Base-by-base conservation (phyloP, 805 yeast species). In the Sungouiozyma intestinalis region DNA sequence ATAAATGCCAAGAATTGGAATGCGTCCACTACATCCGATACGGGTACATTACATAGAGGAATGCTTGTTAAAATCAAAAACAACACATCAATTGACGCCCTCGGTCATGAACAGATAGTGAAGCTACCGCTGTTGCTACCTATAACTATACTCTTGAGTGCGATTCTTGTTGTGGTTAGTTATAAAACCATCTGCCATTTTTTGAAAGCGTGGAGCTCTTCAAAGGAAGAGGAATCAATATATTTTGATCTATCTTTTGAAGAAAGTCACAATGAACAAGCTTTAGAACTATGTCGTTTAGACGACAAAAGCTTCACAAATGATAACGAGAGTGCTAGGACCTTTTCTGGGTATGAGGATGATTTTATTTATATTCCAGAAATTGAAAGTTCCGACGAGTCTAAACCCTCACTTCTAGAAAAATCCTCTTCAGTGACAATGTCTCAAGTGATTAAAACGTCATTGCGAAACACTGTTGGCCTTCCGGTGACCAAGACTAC, bases 401-500 rank as follows among this genome's bases (percentile, higher is more conserved):
- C 11, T 11, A 24, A 24, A 11, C 29, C 29, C 29, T 24, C 29
- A 24, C 11, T 24, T 11, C 6, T 11, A 24, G 29, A 24, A 7
- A 6, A 24, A 24, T 24, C 6, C 11, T 24, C 29, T 11, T 11
- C 29, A 7, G 11, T 34, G 18, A 17, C 36, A 13, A 34, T 19
- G 19, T 16, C 17, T 14, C 16, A 16, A 34, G n/a, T 37, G 34
- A 37, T 14, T 7, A 33, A 14, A 5, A 24, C 40, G 18, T 37
- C 40, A 31, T 8, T 38, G 9, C 16, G 40, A 32, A 4, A 38
- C 14, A 16, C 40, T 16, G 29, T 38, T 8, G 40, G 40, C 3
- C 29, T 38, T n/a, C 35, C 40, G 8, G 16, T 6, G 6, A 14
- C 35, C 4, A 4, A 8, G 16, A 16, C 24, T 24, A 27, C 4